Evolutionary conservation across 805 yeast species (phyloP).

Genomic region (Kluyveromyces lactis): DNA sequence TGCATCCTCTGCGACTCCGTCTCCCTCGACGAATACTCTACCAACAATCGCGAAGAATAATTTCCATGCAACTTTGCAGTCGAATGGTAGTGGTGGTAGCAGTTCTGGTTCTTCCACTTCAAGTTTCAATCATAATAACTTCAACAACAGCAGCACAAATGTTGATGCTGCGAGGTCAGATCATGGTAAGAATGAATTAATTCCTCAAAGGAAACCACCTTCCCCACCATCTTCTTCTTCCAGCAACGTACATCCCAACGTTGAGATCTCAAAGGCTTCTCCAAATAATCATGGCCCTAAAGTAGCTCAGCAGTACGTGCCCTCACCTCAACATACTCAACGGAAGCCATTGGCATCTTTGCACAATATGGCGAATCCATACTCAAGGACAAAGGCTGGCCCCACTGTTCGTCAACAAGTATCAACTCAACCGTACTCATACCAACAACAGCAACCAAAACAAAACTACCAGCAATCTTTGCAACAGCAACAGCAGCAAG

Average conservation of each 20-base stretch:
- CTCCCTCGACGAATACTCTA: constrained; percentile 5
- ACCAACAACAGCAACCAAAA: constrained; percentile 4
- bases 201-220: constrained; percentile 49
- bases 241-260: constrained; percentile 5
- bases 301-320: constrained; percentile 6
- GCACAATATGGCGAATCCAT: constrained; percentile 4
- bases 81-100: constrained; percentile 8
- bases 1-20: constrained; percentile 4
- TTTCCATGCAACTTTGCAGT: constrained; percentile 1
- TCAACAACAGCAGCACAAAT: not conserved
- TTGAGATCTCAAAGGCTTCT: constrained; percentile 7
- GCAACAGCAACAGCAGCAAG: constrained; percentile 1
- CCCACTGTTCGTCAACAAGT: constrained; percentile 3
- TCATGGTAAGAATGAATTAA: constrained; percentile 22
- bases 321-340: constrained; percentile 3
- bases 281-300: constrained; percentile 4
- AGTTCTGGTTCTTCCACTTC: not conserved
- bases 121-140: not conserved
- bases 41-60: constrained; percentile 5
- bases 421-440: constrained; percentile 4
- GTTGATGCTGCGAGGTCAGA: constrained; percentile 1
- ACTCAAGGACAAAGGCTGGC: constrained; percentile 1
- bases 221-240: constrained; percentile 36
- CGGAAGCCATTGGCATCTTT: constrained; percentile 1
- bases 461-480: constrained; percentile 1